Evolutionary conservation across 306 rosid genomes (phyloP).

Genomic region (Corylus heterophylla): DNA sequence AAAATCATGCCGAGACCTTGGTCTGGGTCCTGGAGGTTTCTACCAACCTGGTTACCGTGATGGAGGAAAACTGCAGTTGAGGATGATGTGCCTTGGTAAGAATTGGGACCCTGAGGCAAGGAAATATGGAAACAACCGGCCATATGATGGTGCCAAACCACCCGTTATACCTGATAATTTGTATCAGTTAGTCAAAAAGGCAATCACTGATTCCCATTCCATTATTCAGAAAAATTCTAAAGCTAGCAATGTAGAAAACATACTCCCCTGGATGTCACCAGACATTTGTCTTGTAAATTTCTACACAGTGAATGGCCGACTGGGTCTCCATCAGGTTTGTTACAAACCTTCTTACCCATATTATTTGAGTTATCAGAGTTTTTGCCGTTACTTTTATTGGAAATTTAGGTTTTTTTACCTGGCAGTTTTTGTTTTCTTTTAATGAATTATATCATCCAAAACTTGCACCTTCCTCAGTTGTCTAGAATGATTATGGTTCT

Average conservation of each 20-base stretch:
- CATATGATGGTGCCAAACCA: conserved; percentile 52
- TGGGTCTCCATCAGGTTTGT: conserved; percentile 83
- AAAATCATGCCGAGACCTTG: conserved; percentile 50
- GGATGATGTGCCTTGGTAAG: conserved; percentile 91
- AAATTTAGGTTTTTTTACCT: background rate
- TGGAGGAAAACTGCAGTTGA: conserved; percentile 53
- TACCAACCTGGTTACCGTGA: conserved; percentile 76
- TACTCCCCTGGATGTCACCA: conserved; percentile 48
- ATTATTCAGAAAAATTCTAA: conserved; percentile 21
- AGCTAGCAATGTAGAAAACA: conserved; percentile 8
- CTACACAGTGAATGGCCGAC: conserved; percentile 55
- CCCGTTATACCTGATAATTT: conserved; percentile 55
- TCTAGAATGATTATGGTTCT: background rate
- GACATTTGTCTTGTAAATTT: conserved; percentile 75
- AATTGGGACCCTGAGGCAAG: conserved; percentile 76
- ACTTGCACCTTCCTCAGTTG: background rate
- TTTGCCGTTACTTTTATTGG: background rate
- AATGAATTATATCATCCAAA: background rate
- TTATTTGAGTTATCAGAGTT: background rate
- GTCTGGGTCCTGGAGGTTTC: conserved; percentile 72
- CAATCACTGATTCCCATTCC: conserved; percentile 42
- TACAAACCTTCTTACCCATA: background rate
- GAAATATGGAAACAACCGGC: conserved; percentile 44
- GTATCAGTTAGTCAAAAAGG: conserved; percentile 34
- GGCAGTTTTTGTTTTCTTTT: background rate